These are phyloP conservation scores for Mycena vitilis DNA, from an alignment of 768 basidiomycete genomes.

Conservation along the genomic window DNA sequence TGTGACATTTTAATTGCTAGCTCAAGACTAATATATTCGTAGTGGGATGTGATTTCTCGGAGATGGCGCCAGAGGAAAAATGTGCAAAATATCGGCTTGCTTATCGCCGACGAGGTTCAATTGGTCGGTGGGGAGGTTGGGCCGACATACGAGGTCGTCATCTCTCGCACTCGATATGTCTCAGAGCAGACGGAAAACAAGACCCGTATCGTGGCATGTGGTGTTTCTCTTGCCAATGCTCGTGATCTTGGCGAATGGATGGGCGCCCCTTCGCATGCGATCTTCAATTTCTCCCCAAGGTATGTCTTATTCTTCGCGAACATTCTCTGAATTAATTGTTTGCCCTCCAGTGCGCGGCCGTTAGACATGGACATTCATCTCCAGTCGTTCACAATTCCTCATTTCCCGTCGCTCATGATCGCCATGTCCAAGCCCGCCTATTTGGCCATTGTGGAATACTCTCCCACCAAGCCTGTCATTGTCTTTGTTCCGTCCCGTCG, in stretches of 20 bases:
- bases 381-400: slow-evolving; percentile 95
- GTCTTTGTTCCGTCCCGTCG: slow-evolving; percentile 93
- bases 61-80: slow-evolving; percentile 98
- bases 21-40: slow-evolving; percentile 12
- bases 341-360: slow-evolving; percentile 81
- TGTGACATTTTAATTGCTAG: neutral
- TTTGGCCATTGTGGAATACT: slow-evolving; percentile 89
- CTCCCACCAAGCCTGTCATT: slow-evolving; percentile 87
- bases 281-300: slow-evolving; percentile 98
- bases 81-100: slow-evolving; percentile 90
- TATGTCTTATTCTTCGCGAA: slow-evolving; percentile 43
- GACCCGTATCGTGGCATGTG: slow-evolving; percentile 94
- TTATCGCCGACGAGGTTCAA: slow-evolving; percentile 97
- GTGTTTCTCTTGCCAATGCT: slow-evolving; percentile 95
- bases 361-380: slow-evolving; percentile 97
- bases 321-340: slow-evolving; percentile 20
- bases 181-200: slow-evolving; percentile 93
- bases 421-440: slow-evolving; percentile 99
- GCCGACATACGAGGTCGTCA: slow-evolving; percentile 95
- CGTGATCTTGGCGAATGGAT: slow-evolving; percentile 98
- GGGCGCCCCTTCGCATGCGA: slow-evolving; percentile 90
- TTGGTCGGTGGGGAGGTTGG: slow-evolving; percentile 95
- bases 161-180: slow-evolving; percentile 97
- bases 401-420: slow-evolving; percentile 98
- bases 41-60: slow-evolving; percentile 97